These are phyloP conservation scores for Cordyceps sp. DNA, from an alignment of 2,329 filamentous ascomycete genomes.

Conservation along the genomic window DNA sequence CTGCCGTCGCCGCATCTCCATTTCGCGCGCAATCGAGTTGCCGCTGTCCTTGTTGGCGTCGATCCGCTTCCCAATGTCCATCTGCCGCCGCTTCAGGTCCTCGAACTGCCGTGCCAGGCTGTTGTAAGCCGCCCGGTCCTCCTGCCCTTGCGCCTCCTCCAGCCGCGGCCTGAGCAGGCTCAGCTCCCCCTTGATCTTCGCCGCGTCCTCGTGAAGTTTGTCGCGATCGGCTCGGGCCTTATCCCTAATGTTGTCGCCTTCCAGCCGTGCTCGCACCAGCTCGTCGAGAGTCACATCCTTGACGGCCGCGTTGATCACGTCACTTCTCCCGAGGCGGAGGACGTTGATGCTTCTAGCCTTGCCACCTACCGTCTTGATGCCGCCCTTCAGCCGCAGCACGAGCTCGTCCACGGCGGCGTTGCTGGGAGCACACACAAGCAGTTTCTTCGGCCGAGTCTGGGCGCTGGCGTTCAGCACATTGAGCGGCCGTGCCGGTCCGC, in stretches of 20 bases:
- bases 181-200: slow-evolving; percentile 60
- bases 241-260: slow-evolving; percentile 39
- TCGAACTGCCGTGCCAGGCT: slow-evolving; percentile 63
- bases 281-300: slow-evolving; percentile 88
- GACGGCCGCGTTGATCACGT: slow-evolving; percentile 81
- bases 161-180: slow-evolving; percentile 54
- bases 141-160: slow-evolving; percentile 44
- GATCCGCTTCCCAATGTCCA: slow-evolving; percentile 59
- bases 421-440: slow-evolving; percentile 93
- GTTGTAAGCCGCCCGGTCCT: slow-evolving; percentile 28
- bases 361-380: slow-evolving; percentile 64
- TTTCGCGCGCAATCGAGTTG: slow-evolving; percentile 64
- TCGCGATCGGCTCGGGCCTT: slow-evolving; percentile 39
- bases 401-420: slow-evolving; percentile 96
- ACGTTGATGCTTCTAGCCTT: slow-evolving; percentile 64
- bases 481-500: slow-evolving; percentile 12
- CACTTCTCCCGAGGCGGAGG: slow-evolving; percentile 74
- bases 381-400: slow-evolving; percentile 79
- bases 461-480: slow-evolving; percentile 7
- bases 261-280: slow-evolving; percentile 61
- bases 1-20: slow-evolving; percentile 67
- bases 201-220: slow-evolving; percentile 45
- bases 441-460: slow-evolving; percentile 47
- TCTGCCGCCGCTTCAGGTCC: slow-evolving; percentile 59
- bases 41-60: slow-evolving; percentile 78